These are phyloP conservation scores for Kwoniella botswanensis DNA, from an alignment of 768 basidiomycete genomes.

Conservation along the genomic window DNA sequence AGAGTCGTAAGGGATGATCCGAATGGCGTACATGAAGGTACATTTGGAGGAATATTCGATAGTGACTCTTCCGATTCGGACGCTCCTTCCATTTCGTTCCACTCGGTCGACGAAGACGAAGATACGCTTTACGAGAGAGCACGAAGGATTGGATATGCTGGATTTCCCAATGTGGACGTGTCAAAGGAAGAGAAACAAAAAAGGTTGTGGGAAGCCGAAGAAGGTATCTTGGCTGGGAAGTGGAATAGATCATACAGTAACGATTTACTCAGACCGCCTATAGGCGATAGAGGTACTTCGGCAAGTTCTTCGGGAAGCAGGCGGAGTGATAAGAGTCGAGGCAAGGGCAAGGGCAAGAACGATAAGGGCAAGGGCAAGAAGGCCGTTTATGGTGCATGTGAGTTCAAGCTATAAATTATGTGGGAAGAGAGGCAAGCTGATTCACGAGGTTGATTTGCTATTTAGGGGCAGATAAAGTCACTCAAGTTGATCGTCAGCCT, in stretches of 20 bases:
- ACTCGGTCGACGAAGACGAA: slow-evolving; percentile 66
- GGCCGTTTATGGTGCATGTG: slow-evolving; percentile 53
- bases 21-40: slow-evolving; percentile 21
- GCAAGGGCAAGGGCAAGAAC: slow-evolving; percentile 66
- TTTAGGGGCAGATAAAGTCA: slow-evolving; percentile 48
- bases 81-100: slow-evolving; percentile 65
- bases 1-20: slow-evolving; percentile 66
- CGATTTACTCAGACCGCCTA: slow-evolving; percentile 65
- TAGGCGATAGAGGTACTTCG: slow-evolving; percentile 47
- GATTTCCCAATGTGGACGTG: slow-evolving; percentile 86
- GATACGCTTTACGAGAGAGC: slow-evolving; percentile 79
- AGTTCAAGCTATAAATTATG: slow-evolving; percentile 15
- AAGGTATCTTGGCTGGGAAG: slow-evolving; percentile 76
- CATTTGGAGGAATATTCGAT: slow-evolving; percentile 46
- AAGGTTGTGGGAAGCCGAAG: slow-evolving; percentile 81
- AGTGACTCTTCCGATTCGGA: slow-evolving; percentile 56
- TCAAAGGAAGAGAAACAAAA: slow-evolving; percentile 73
- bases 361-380: slow-evolving; percentile 22
- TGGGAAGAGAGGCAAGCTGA: too few relatives aligned
- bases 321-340: slow-evolving; percentile 44
- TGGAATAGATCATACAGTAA: slow-evolving; percentile 59
- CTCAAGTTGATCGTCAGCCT: slow-evolving; percentile 20
- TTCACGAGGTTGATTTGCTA: neutral
- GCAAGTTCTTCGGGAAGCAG: slow-evolving; percentile 19
- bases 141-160: slow-evolving; percentile 80